A percentile compares a stretch with the other conserved stretches of the same genome.
phyloP scores from a whole-genome alignment of 192 early-diverging fungal species.

The Backusella luteola region DNA sequence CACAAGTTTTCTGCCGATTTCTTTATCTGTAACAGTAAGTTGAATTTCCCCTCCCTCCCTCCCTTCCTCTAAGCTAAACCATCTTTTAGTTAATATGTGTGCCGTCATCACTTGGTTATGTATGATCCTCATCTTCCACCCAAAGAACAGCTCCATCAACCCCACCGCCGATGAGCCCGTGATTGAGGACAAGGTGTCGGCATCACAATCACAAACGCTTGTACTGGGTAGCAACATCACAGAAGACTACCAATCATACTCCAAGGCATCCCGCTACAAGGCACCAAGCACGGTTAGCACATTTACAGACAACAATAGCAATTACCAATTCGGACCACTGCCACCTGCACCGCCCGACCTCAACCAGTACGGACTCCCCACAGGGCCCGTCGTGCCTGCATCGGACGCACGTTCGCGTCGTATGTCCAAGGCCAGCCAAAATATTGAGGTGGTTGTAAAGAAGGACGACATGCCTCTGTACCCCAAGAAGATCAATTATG shows the following conservation, averaged over 20 bases:
- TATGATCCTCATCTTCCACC: constrained; percentile 34
- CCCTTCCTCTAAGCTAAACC: not conserved
- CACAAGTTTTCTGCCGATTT: constrained; percentile 38
- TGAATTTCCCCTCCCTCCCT: not conserved
- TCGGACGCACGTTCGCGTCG: not conserved
- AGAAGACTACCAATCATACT: not conserved
- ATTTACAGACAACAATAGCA: not conserved
- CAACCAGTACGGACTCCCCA: not conserved
- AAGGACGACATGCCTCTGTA: not conserved
- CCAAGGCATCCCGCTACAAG: not conserved
- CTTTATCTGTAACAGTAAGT: constrained; percentile 37
- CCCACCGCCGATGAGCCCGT: not conserved
- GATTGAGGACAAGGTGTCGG: not conserved
- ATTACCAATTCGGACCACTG: not conserved
- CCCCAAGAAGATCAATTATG: not conserved
- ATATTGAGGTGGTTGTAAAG: not conserved
- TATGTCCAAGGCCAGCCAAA: not conserved
- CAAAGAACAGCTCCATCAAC: constrained; percentile 5
- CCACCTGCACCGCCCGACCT: not conserved
- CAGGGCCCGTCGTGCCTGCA: not conserved
- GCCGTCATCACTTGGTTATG: constrained; percentile 20
- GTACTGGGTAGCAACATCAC: not conserved
- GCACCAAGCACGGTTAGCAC: not conserved
- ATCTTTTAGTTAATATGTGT: constrained; percentile 17
- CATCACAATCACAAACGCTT: not conserved